Evolutionary conservation across 2,329 filamentous ascomycete genomes (phyloP).

Genomic region (Allantophomopsis cytisporea): DNA sequence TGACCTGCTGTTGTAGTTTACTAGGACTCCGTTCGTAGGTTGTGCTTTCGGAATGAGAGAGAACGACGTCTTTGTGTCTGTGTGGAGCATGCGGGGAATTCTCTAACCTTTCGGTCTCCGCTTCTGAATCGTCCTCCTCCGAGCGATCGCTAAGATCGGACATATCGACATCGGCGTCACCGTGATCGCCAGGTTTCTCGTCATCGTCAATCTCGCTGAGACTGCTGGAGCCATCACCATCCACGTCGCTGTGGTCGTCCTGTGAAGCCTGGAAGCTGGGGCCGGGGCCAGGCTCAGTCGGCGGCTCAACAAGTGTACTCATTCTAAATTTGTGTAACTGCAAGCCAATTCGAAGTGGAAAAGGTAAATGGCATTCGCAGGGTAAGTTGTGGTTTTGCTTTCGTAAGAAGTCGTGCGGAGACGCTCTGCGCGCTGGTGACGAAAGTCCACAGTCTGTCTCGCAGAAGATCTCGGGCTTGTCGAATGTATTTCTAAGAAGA

Average conservation of each 20-base stretch:
- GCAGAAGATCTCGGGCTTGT: no score
- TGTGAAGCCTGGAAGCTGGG: slow-evolving; percentile 8
- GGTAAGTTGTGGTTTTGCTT: neutral
- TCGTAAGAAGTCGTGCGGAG: neutral
- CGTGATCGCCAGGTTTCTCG: slow-evolving; percentile 50
- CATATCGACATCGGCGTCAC: slow-evolving; percentile 39
- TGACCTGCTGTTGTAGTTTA: slow-evolving; percentile 53
- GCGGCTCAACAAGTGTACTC: slow-evolving; percentile 15
- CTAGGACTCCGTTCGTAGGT: slow-evolving; percentile 57
- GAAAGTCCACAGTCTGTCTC: no score
- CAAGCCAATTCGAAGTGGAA: slow-evolving; percentile 1
- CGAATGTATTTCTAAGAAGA: no score
- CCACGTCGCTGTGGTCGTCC: slow-evolving; percentile 21
- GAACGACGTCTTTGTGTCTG: slow-evolving; percentile 42
- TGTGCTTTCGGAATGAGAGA: slow-evolving; percentile 38
- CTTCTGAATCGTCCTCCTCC: slow-evolving; percentile 64
- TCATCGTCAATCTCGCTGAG: slow-evolving; percentile 84
- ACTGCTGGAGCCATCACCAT: slow-evolving; percentile 74
- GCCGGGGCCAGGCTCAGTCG: slow-evolving; percentile 3
- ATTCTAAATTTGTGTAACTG: slow-evolving; percentile 6
- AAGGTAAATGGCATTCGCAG: neutral
- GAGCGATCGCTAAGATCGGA: slow-evolving; percentile 22
- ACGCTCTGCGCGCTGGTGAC: no score
- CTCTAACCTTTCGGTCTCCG: slow-evolving; percentile 87
- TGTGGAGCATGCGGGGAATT: slow-evolving; percentile 64